Base-by-base conservation (phyloP, 805 yeast species). In the Pichia gijzeniarum region DNA sequence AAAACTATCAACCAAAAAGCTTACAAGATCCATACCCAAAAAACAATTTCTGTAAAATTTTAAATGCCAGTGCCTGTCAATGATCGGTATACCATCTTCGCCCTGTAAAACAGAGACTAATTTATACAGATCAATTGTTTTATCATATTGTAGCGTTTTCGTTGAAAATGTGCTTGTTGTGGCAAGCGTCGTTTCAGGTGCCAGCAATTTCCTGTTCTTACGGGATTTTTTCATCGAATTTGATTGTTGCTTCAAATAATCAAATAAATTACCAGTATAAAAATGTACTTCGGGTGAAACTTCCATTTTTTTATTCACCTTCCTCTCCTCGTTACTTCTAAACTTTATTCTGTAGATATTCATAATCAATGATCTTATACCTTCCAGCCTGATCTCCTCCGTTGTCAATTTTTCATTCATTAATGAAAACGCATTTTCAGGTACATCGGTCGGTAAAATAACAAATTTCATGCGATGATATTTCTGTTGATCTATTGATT, bases 381-480 rank as follows among this genome's bases (percentile, higher is more conserved):
- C 99, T 60, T 91, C 98, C n/a, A 91, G 74, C 45, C 95, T 68
- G n/a, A 85, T 76, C 62, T 91, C 98, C 59, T 91, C 99, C 3
- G 83, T 80, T 0, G 79, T 76, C 41, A 90, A 67, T 21, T 73
- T 72, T 53, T 87, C 96, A 50, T 73, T 76, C 1, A 59, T 59
- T 6, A 62, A 42, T 9, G 59, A 59, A 64, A 51, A 65, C 47
- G 72, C 70, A 51, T 72, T 72, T 47, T 78, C 73, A 0, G 89
- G 82, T 17, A 82, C 70, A n/a, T 77, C 84, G 0, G 87, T 68
- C 0, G 97, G 96, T 42, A 90, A 67, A 2, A 93, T 72, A 3
- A 89, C 97, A 65, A 89, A 87, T 57, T 95, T 82, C 60, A 90
- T 76, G 52, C 84, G 72, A 59, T 79, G 84, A 53, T 73, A 69